phyloP scores from a whole-genome alignment of 192 early-diverging fungal species.

The Mortierella antarctica region DNA sequence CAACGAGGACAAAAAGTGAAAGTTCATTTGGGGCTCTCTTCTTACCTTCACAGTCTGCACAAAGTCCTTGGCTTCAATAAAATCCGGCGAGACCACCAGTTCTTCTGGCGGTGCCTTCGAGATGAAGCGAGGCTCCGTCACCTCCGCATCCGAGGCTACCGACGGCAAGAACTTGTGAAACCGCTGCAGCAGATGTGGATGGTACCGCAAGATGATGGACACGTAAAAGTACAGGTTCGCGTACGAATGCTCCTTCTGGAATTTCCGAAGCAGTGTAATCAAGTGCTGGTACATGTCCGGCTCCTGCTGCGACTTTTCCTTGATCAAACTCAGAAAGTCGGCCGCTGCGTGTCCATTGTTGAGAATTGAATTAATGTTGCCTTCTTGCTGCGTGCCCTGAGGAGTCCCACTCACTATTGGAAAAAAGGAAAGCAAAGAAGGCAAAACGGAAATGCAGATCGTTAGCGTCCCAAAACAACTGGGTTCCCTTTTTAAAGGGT shows the following conservation, averaged over 20 bases:
- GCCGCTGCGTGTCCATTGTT: constrained; percentile 39
- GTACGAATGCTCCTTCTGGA: constrained; percentile 49
- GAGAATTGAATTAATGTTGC: constrained; percentile 5
- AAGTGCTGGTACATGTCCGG: constrained; percentile 52
- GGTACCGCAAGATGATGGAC: constrained; percentile 45
- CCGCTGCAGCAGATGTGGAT: constrained; percentile 43
- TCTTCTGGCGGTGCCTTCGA: constrained; percentile 54
- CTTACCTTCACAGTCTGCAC: constrained; percentile 50
- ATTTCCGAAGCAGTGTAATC: constrained; percentile 47
- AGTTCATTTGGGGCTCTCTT: neutral
- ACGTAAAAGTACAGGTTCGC: constrained; percentile 46
- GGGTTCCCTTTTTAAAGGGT: neutral
- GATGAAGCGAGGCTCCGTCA: constrained; percentile 35
- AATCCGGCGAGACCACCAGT: constrained; percentile 43
- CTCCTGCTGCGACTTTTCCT: constrained; percentile 44
- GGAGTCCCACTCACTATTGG: neutral
- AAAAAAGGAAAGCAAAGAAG: neutral
- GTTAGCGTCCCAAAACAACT: neutral
- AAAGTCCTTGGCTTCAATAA: constrained; percentile 53
- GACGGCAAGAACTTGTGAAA: constrained; percentile 46
- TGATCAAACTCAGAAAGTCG: constrained; percentile 46
- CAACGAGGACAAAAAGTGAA: neutral
- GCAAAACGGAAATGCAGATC: neutral
- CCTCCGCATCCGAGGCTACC: constrained; percentile 18
- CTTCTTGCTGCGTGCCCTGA: constrained; percentile 17